These are phyloP conservation scores for Rhexocercosporidium sp. DNA, from an alignment of 2,329 filamentous ascomycete species.

Conservation along the genomic window DNA sequence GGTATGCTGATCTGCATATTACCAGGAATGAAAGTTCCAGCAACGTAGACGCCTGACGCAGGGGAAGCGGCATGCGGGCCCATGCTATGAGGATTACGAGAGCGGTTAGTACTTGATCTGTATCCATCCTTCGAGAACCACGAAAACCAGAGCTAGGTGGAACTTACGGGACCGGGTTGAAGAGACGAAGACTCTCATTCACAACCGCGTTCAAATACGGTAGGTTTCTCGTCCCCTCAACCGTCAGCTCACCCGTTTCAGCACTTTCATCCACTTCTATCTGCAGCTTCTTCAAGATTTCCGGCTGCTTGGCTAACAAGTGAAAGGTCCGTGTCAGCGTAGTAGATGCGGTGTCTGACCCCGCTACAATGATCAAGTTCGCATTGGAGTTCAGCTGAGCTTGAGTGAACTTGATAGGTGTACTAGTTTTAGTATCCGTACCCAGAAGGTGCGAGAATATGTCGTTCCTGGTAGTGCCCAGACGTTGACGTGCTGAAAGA, in stretches of 20 bases:
- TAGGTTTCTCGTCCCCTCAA: constrained; percentile 17
- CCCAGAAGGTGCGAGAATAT: constrained; percentile 27
- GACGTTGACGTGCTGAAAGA: constrained; percentile 21
- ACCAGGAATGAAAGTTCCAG: constrained; percentile 18
- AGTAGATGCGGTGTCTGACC: constrained; percentile 21
- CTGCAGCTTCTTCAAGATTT: constrained; percentile 22
- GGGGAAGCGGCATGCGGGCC: constrained; percentile 23
- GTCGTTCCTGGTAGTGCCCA: constrained; percentile 22
- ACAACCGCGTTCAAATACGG: constrained; percentile 27
- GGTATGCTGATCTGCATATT: constrained; percentile 25
- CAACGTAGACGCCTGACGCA: constrained; percentile 20
- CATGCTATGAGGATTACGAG: neutral
- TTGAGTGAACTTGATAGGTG: constrained; percentile 16
- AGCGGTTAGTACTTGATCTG: neutral
- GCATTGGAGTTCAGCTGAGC: constrained; percentile 27
- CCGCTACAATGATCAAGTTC: constrained; percentile 26
- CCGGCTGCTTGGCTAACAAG: constrained; percentile 11
- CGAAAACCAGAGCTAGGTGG: neutral
- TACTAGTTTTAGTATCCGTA: constrained; percentile 14
- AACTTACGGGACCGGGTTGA: constrained; percentile 20
- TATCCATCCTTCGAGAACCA: neutral
- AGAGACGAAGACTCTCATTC: constrained; percentile 25
- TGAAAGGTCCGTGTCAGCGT: constrained; percentile 16
- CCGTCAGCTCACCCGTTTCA: neutral
- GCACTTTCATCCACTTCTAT: constrained; percentile 21